phyloP scores from a whole-genome alignment of 208 protist genomes.

The Acanthamoeba quina region DNA sequence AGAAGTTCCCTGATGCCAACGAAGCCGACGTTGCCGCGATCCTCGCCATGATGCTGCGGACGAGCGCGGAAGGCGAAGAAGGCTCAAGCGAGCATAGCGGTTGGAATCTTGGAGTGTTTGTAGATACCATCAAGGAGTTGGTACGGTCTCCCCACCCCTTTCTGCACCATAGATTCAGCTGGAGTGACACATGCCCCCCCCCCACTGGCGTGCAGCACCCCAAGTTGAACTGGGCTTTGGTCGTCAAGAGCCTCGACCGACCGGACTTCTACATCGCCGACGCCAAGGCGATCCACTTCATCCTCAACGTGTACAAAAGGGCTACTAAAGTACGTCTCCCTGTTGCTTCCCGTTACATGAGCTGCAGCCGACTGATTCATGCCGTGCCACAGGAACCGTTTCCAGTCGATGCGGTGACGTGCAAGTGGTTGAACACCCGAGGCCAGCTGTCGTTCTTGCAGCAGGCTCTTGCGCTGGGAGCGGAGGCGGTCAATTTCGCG shows the following conservation, averaged over 20 bases:
- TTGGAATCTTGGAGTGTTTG: constrained; percentile 87
- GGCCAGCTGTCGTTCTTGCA: constrained; percentile 57
- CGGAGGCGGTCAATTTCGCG: constrained; percentile 69
- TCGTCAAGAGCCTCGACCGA: constrained; percentile 87
- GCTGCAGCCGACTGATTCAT: not conserved
- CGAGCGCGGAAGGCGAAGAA: constrained; percentile 48
- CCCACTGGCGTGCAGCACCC: constrained; percentile 43
- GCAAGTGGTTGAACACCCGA: not conserved
- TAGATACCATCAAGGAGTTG: constrained; percentile 82
- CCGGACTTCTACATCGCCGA: constrained; percentile 84
- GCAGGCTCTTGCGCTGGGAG: not conserved
- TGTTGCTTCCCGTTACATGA: not conserved
- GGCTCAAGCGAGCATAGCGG: not conserved
- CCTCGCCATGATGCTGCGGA: constrained; percentile 83
- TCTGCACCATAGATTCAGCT: not conserved
- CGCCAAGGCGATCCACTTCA: constrained; percentile 82
- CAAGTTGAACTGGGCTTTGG: constrained; percentile 81
- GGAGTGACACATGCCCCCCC: not conserved
- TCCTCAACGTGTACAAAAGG: constrained; percentile 82
- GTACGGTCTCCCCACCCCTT: constrained; percentile 2
- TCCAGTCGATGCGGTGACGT: constrained; percentile 9
- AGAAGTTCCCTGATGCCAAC: constrained; percentile 74
- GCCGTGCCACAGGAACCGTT: constrained; percentile 18
- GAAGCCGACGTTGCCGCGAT: constrained; percentile 82
- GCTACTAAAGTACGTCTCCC: constrained; percentile 53